Conservation (phyloP, 208 protist species). For the Leishmania lainsoni region DNA sequence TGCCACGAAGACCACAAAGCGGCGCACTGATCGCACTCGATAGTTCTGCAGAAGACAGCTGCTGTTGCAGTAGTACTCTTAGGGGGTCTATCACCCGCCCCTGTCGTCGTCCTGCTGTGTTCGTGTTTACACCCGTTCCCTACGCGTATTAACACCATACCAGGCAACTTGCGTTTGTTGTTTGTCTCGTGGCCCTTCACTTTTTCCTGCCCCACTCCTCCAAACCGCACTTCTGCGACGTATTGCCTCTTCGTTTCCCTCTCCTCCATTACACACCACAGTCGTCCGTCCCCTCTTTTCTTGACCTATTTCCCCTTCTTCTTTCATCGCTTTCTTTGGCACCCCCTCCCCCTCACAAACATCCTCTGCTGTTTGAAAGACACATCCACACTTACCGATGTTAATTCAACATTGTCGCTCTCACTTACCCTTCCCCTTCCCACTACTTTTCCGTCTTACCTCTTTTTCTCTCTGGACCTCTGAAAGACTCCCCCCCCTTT, state of each 20-base stretch:
- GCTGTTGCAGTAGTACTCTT: no score
- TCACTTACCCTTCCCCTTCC: slow-evolving; percentile 4
- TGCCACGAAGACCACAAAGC: slow-evolving; percentile 6
- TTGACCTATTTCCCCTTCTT: background rate
- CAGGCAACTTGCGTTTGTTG: background rate
- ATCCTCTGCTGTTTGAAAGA: background rate
- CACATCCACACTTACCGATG: background rate
- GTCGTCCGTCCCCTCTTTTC: background rate
- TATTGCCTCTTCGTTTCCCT: background rate
- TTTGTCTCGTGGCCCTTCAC: background rate
- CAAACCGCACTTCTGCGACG: background rate
- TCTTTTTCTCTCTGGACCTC: slow-evolving; percentile 4
- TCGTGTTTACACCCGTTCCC: background rate
- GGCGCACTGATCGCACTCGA: slow-evolving; percentile 12
- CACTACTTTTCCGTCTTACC: slow-evolving; percentile 3
- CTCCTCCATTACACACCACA: background rate
- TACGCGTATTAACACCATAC: background rate
- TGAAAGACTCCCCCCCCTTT: background rate
- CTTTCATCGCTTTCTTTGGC: background rate
- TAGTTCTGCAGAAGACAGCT: background rate
- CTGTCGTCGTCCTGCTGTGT: background rate
- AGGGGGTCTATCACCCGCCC: background rate
- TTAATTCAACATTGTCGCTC: slow-evolving; percentile 8
- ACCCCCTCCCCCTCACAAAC: background rate
- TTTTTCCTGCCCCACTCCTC: background rate